Conservation (phyloP, 768 basidiomycete genomes). For the Fomitopsis pulvina region DNA sequence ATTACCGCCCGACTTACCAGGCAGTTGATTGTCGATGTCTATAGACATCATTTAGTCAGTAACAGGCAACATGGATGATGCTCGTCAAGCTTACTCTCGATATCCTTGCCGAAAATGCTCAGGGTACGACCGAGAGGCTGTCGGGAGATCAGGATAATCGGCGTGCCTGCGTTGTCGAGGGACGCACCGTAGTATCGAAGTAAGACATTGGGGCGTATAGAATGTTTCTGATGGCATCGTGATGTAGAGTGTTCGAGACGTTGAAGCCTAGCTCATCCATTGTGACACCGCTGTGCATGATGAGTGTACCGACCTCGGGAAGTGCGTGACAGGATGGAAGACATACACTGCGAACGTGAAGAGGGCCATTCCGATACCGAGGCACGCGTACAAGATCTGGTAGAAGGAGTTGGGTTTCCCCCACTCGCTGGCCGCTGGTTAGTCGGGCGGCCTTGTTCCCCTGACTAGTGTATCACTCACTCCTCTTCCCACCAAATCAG, state of each 20-base stretch:
- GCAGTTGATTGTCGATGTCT: slow-evolving; percentile 58
- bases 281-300: slow-evolving; percentile 34
- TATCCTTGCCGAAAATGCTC: slow-evolving; percentile 59
- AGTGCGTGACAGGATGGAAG: background rate
- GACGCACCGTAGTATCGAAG: slow-evolving; percentile 59
- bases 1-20: slow-evolving; percentile 33
- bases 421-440: slow-evolving; percentile 31
- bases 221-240: slow-evolving; percentile 45
- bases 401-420: slow-evolving; percentile 49
- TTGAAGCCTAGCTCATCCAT: slow-evolving; percentile 53
- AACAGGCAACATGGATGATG: background rate
- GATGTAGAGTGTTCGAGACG: slow-evolving; percentile 59
- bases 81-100: slow-evolving; percentile 39
- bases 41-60: background rate
- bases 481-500: slow-evolving; percentile 69
- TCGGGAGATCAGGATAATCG: too few species aligned
- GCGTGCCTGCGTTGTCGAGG: background rate
- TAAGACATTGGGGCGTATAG: slow-evolving; percentile 73
- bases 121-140: slow-evolving; percentile 54
- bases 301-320: background rate
- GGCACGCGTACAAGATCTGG: slow-evolving; percentile 54
- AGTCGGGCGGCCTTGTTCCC: background rate
- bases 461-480: slow-evolving; percentile 28
- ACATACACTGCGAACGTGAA: slow-evolving; percentile 55
- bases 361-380: slow-evolving; percentile 51